A percentile compares a stretch with the other conserved stretches of the same genome.
These are phyloP conservation scores for Aquilaria malaccensis DNA, from an alignment of 345 rosid species.

Conservation along the genomic window DNA sequence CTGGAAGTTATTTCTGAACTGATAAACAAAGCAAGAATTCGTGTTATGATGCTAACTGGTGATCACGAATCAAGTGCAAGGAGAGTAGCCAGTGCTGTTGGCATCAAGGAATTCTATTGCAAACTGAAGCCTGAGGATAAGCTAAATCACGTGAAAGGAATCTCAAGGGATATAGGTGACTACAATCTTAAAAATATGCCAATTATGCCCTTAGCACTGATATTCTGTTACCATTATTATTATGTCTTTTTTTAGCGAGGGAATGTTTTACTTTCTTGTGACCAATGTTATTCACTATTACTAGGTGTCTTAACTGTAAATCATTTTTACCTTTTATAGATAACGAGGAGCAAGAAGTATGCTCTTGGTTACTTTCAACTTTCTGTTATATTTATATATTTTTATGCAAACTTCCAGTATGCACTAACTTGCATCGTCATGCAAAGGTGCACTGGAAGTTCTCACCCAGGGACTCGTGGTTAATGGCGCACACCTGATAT, in stretches of 20 bases:
- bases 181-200: too few relatives aligned
- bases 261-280: background rate
- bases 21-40: slow-evolving; percentile 51
- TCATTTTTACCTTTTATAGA: background rate
- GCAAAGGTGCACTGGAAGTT: too few relatives aligned
- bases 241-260: background rate
- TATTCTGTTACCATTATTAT: background rate
- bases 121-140: slow-evolving; percentile 95
- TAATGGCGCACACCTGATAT: too few relatives aligned
- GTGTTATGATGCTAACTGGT: slow-evolving; percentile 89
- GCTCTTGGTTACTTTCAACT: too few relatives aligned
- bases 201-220: too few relatives aligned
- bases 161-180: slow-evolving; percentile 74
- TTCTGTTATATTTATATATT: too few relatives aligned
- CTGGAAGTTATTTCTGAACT: slow-evolving; percentile 63
- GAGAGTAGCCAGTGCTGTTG: slow-evolving; percentile 92
- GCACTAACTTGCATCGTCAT: too few relatives aligned
- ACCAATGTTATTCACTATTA: background rate
- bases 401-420: too few relatives aligned
- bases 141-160: slow-evolving; percentile 67
- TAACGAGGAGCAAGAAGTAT: too few relatives aligned
- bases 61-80: slow-evolving; percentile 90
- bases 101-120: slow-evolving; percentile 70
- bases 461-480: too few relatives aligned
- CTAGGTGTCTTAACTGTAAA: background rate